Base-by-base conservation (phyloP, 352 stramenopile genomes). In the Pythium chondricola region DNA sequence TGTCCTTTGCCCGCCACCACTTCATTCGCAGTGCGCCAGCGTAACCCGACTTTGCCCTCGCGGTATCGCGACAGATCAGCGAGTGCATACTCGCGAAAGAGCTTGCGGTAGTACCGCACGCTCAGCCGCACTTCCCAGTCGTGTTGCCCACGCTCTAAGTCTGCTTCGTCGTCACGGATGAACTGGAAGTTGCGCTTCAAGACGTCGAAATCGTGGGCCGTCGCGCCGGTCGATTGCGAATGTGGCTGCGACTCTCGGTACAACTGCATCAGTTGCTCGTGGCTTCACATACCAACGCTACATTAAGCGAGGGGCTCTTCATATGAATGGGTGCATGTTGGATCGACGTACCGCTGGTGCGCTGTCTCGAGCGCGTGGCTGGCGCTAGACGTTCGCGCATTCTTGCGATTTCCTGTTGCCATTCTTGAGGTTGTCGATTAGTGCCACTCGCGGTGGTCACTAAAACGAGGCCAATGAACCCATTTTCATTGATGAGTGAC, bases 31-130 rank as follows among this genome's bases (percentile, higher is more conserved):
- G 80, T 92, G 38, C 83, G 78, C 83, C 83, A 94, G 0, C 83
- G 75, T 3, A 94, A 58, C 0, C 80, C 83, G 22, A 92, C 70
- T 50, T 73, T 74, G 22, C 76, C 72, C 16, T 87, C 79, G 31
- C 68, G 44, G 46, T 78, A 85, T 9, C 63, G 59, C 6, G 69
- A 83, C 8, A 94, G 58, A 51, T 94, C 81, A 4, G 67, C 74
- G 20, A 94, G 64, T 27, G 80, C 83, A 43, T 90, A 92, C 62
- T 91, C 80, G 30, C 84, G 83, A 52, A 85, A 94, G 26, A 94
- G 70, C 49, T 80, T 65, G 35, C 63, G 67, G 57, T 94, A 94
- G 65, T 94, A 94, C n/a, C 74, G 68, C 30, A 83, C 71, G 41
- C 78, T 88, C 66, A 94, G 84, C 48, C 81, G 76, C 57, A 89